Evolutionary conservation across 345 rosid species (phyloP).

Genomic region (Acer negundo): DNA sequence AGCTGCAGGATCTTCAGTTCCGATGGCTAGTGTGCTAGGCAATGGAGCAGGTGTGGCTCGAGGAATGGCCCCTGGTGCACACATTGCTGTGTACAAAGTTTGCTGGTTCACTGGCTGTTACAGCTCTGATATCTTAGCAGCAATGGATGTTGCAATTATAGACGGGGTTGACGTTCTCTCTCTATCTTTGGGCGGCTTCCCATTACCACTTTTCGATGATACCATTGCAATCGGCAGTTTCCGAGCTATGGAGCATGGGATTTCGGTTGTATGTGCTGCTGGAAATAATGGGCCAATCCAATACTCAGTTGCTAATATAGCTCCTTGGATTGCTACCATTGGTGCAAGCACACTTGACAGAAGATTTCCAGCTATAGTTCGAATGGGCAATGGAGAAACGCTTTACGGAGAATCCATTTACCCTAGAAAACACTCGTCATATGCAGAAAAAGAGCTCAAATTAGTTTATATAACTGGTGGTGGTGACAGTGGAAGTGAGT

Average conservation of each 20-base stretch:
- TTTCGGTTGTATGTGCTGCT: constrained; percentile 84
- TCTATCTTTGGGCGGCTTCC: constrained; percentile 86
- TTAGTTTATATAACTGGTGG: constrained; percentile 64
- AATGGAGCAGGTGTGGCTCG: constrained; percentile 77
- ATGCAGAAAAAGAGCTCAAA: constrained; percentile 50
- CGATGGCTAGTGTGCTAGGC: constrained; percentile 69
- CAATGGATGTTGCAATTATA: constrained; percentile 74
- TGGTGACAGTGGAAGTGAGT: constrained; percentile 64
- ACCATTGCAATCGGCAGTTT: constrained; percentile 89
- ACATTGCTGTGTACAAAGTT: constrained; percentile 83
- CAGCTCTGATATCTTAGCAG: constrained; percentile 89
- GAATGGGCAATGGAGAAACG: constrained; percentile 52
- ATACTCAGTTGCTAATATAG: constrained; percentile 79
- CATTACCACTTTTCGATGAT: constrained; percentile 76
- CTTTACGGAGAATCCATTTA: constrained; percentile 82
- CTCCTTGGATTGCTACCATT: constrained; percentile 89
- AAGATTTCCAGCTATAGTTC: constrained; percentile 72
- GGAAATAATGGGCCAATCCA: constrained; percentile 89
- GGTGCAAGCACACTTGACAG: constrained; percentile 94
- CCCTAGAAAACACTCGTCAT: constrained; percentile 52
- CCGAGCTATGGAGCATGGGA: constrained; percentile 80
- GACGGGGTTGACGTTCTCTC: constrained; percentile 89
- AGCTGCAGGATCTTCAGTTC: constrained; percentile 75
- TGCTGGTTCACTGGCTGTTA: constrained; percentile 89
- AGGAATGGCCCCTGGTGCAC: constrained; percentile 89